Conservation (phyloP, 768 basidiomycete species). For the Russula sp. region DNA sequence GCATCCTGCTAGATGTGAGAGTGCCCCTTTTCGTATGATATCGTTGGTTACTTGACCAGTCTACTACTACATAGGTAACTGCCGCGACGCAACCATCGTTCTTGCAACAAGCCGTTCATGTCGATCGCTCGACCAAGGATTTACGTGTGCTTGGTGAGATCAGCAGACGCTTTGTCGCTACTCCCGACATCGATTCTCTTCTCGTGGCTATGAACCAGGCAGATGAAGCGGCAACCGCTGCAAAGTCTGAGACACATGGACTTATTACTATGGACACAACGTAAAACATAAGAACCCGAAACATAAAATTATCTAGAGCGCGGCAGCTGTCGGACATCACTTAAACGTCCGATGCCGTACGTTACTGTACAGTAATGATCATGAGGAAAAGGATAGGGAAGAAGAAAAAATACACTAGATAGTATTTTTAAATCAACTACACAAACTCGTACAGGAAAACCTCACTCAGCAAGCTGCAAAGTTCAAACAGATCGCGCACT, state of each 20-base stretch:
- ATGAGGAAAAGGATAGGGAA: not conserved
- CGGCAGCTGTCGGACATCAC: not conserved
- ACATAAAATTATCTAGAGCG: conserved; percentile 2
- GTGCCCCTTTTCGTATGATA: conserved; percentile 32
- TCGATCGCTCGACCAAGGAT: conserved; percentile 58
- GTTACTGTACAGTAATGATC: not conserved
- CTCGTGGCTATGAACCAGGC: conserved; percentile 60
- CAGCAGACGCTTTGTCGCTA: conserved; percentile 77
- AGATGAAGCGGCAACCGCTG: conserved; percentile 38
- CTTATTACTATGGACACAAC: conserved; percentile 55
- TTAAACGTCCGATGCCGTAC: not conserved
- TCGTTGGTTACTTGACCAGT: conserved; percentile 2
- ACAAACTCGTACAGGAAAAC: not conserved
- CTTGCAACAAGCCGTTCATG: conserved; percentile 78
- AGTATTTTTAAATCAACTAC: not conserved
- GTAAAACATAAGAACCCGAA: conserved; percentile 24
- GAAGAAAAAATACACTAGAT: conserved; percentile 1
- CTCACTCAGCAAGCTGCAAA: not conserved
- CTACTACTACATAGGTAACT: conserved; percentile 52
- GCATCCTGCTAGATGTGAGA: conserved; percentile 78
- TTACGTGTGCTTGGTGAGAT: conserved; percentile 81
- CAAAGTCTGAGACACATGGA: conserved; percentile 42
- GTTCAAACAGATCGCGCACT: not conserved
- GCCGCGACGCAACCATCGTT: conserved; percentile 84
- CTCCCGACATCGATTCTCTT: conserved; percentile 78